phyloP scores from a whole-genome alignment of 495 filamentous ascomycete genomes.

The Xylaria flabelliformis region DNA sequence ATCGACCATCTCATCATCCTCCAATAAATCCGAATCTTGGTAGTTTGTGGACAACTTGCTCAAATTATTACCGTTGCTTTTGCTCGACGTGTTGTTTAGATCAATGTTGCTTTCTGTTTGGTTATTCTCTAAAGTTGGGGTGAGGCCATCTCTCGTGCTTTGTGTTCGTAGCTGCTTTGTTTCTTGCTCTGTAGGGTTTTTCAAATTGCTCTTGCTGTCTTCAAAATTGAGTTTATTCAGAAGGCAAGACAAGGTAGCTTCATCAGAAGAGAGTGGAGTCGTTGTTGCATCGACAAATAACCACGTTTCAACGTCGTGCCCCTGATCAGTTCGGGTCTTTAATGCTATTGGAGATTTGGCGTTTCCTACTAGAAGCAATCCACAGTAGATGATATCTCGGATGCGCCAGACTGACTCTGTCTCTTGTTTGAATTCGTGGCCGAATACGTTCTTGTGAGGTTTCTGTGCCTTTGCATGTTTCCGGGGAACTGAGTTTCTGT shows the following conservation, averaged over 20 bases:
- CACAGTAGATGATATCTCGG: conserved; percentile 44
- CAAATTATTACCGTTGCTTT: conserved; percentile 32
- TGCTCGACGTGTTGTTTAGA: neutral
- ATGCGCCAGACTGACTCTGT: conserved; percentile 43
- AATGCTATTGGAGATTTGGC: conserved; percentile 33
- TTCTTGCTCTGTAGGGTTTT: conserved; percentile 10
- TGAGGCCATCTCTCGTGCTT: neutral
- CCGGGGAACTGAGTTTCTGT: conserved; percentile 4
- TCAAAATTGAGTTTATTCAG: conserved; percentile 35
- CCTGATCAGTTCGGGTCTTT: conserved; percentile 27
- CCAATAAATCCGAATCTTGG: conserved; percentile 38
- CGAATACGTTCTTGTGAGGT: conserved; percentile 40
- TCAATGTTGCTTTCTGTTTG: neutral
- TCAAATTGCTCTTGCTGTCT: conserved; percentile 17
- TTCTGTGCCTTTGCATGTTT: conserved; percentile 32
- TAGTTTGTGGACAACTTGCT: conserved; percentile 24
- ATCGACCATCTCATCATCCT: conserved; percentile 45
- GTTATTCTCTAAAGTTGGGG: neutral
- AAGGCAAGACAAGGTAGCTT: conserved; percentile 32
- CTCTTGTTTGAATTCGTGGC: conserved; percentile 33
- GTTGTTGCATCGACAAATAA: conserved; percentile 29
- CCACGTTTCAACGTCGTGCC: conserved; percentile 36
- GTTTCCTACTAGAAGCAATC: conserved; percentile 36
- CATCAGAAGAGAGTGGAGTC: conserved; percentile 21
- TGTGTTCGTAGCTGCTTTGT: neutral